Evolutionary conservation across 306 rosid species (phyloP), one percentile per base, ranked within the genome.

Genomic region (Hylodesmum podocarpum): DNA sequence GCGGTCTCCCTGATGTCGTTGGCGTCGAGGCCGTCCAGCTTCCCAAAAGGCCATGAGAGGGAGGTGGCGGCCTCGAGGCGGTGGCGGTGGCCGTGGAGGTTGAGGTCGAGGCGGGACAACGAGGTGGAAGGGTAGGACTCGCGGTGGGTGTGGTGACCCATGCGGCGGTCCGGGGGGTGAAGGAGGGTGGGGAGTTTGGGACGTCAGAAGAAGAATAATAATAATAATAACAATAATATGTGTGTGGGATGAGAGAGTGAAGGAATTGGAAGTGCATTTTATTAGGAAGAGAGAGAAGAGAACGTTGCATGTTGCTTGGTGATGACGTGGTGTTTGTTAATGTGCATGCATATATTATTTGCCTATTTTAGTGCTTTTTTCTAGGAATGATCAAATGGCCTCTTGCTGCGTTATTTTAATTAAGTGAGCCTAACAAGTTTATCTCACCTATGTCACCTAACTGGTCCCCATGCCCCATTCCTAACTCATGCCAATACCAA

Each of bases 111-210:
- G 0, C 83, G 87, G 1, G 82, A 70, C 0, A 78, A 76, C 14
- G 62, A 2, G 2, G 75, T 4, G 0, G 83, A 76, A 22, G 75
- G 87, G n/a, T 88, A 87, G 49, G 98, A 86, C 58, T 90, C 97
- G 15, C 91, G 91, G 66, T 97, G 98, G 79, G 79, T 36, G 78
- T 90, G 96, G 81, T 89, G 97, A 82, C 96, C 96, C 98, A 94
- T 94, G 2, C 54, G 50, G 58, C 10, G 86, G 76, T 65, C 76
- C 62, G 29, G 82, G 41, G 22, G 9, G 25, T n/a, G n/a, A n/a
- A n/a, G 51, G 8, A 11, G 39, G 21, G 46, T 44, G 8, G 14
- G 39, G 21, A 39, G 22, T 28, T 19, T 3, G 7, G 34, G 40
- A 4, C 12, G 15, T 21, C 5, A 39, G 43, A 57, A 75, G 81